phyloP scores from a whole-genome alignment of 2,329 filamentous ascomycete species.

The Simplicillium aogashimaense region DNA sequence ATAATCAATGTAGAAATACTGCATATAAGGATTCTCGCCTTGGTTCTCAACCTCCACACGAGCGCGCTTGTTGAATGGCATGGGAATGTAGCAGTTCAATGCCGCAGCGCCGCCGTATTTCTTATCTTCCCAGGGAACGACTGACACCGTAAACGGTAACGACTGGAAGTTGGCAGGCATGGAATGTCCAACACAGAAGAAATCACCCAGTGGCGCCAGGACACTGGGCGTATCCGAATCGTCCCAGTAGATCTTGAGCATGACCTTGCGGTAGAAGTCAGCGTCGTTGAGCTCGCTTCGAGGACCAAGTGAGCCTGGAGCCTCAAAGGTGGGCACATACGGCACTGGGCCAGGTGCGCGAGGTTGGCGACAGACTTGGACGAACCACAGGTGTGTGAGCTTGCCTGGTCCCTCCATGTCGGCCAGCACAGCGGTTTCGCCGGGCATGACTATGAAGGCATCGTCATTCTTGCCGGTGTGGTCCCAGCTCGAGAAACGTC shows the following conservation, averaged over 20 bases:
- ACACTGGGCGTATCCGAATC: slow-evolving; percentile 19
- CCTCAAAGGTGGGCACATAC: slow-evolving; percentile 20
- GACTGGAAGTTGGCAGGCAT: slow-evolving; percentile 23
- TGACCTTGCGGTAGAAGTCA: slow-evolving; percentile 23
- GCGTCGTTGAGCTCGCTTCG: slow-evolving; percentile 21
- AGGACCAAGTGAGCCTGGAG: slow-evolving; percentile 21
- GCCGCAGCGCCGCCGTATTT: slow-evolving; percentile 21
- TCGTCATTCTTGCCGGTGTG: slow-evolving; percentile 20
- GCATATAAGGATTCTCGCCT: slow-evolving; percentile 19
- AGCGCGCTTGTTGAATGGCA: slow-evolving; percentile 23
- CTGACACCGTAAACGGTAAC: slow-evolving; percentile 20
- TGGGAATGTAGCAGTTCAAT: slow-evolving; percentile 21
- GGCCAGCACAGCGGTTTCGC: slow-evolving; percentile 16
- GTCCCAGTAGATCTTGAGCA: slow-evolving; percentile 25
- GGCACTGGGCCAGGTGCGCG: slow-evolving; percentile 20
- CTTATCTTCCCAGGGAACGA: slow-evolving; percentile 21
- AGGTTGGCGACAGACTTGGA: slow-evolving; percentile 22
- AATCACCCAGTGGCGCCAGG: slow-evolving; percentile 19
- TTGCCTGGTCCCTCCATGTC: slow-evolving; percentile 20
- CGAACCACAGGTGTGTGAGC: slow-evolving; percentile 22
- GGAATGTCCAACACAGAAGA: slow-evolving; percentile 21
- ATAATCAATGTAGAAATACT: slow-evolving; percentile 25
- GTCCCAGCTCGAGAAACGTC: slow-evolving; percentile 20
- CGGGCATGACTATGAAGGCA: slow-evolving; percentile 18
- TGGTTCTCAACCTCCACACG: slow-evolving; percentile 24